Evolutionary conservation across 73 alveolate genomes (phyloP).

Genomic region (Paramecium octaurelia): DNA sequence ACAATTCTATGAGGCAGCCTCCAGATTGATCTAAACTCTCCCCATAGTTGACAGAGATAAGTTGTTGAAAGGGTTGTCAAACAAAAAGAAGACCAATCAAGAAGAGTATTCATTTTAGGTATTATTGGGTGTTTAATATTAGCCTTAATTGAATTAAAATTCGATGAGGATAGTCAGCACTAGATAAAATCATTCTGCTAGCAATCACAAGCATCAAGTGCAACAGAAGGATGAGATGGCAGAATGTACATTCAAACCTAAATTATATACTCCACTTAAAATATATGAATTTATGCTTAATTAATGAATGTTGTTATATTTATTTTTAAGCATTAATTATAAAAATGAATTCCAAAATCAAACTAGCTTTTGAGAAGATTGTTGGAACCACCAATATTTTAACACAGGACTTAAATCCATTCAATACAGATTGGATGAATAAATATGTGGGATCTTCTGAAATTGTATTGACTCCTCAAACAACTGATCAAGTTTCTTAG

Average conservation of each 20-base stretch:
- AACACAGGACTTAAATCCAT: slow-evolving; percentile 50
- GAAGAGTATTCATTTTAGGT: slow-evolving; percentile 10
- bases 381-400: background rate
- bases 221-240: slow-evolving; percentile 13
- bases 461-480: slow-evolving; percentile 74
- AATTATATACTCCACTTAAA: background rate
- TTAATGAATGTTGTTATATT: background rate
- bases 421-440: slow-evolving; percentile 77
- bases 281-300: slow-evolving; percentile 44
- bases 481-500: slow-evolving; percentile 66
- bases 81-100: background rate
- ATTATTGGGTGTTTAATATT: background rate
- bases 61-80: background rate
- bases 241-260: slow-evolving; percentile 47
- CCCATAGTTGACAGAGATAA: slow-evolving; percentile 43
- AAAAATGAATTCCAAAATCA: background rate
- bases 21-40: background rate
- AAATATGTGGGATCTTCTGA: slow-evolving; percentile 68
- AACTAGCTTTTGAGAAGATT: background rate
- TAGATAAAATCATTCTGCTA: background rate
- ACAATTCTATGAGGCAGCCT: background rate
- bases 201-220: background rate
- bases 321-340: background rate
- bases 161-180: slow-evolving; percentile 22
- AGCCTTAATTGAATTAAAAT: slow-evolving; percentile 7